Conservation (phyloP, 805 yeast genomes). For the Wickerhamiella shivajii region DNA sequence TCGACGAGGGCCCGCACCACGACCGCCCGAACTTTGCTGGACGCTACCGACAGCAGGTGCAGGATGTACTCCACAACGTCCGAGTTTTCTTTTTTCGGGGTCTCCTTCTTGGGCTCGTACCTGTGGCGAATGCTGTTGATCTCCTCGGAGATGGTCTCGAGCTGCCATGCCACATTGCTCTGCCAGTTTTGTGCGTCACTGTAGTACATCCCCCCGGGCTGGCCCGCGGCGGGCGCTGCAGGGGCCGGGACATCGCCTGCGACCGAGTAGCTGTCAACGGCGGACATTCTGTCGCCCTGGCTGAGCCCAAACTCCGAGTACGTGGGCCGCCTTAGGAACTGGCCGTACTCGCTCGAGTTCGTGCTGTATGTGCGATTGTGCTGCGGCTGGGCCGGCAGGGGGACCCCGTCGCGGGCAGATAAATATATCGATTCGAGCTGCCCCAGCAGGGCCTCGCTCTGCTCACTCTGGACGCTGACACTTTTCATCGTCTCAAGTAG, state of each 20-base stretch:
- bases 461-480: conserved; percentile 37
- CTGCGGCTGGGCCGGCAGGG: not conserved
- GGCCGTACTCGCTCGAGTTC: conserved; percentile 16
- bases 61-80: not conserved
- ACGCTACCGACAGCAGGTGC: not conserved
- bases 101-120: conserved; percentile 3
- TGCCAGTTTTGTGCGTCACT: conserved; percentile 13
- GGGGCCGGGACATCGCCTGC: conserved; percentile 2
- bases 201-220: not conserved
- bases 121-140: conserved; percentile 15
- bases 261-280: conserved; percentile 4
- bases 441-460: conserved; percentile 46
- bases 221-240: conserved; percentile 3
- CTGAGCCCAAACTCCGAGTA: conserved; percentile 20
- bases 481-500: conserved; percentile 52
- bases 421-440: conserved; percentile 68
- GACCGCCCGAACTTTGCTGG: not conserved
- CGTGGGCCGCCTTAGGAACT: conserved; percentile 16
- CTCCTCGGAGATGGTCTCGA: conserved; percentile 20
- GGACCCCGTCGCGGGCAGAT: conserved; percentile 8
- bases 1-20: conserved; percentile 13
- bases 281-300: conserved; percentile 15
- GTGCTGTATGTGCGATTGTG: conserved; percentile 14
- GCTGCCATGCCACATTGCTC: conserved; percentile 18
- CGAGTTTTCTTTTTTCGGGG: not conserved